Percentiles rank a stretch among this genome's conserved stretches.
phyloP scores from a whole-genome alignment of 192 early-diverging fungal species.

The Backusella australiensis region DNA sequence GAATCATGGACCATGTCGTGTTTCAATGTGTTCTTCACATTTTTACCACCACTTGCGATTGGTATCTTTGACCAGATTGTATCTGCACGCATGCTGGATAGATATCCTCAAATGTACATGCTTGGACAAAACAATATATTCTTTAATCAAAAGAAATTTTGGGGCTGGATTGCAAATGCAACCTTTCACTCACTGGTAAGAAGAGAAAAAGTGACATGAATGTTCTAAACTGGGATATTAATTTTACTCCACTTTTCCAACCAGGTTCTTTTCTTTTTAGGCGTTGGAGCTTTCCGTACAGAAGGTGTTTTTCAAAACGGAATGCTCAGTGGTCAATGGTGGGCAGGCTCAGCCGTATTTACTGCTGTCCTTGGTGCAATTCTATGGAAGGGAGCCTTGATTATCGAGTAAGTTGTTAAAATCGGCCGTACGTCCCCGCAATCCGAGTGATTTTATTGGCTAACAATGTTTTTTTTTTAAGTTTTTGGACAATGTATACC shows the following conservation, averaged over 20 bases:
- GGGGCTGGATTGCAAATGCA: conserved; percentile 90
- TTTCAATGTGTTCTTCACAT: conserved; percentile 93
- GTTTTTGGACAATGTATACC: conserved; percentile 93
- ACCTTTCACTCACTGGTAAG: conserved; percentile 85
- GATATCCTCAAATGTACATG: conserved; percentile 97
- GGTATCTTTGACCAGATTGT: conserved; percentile 97
- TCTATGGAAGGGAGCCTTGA: conserved; percentile 90
- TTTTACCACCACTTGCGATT: conserved; percentile 91
- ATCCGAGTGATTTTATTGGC: conserved; percentile 12
- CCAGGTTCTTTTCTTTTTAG: conserved; percentile 67
- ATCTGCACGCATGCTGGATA: conserved; percentile 88
- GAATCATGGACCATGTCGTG: conserved; percentile 96
- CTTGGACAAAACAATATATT: conserved; percentile 68
- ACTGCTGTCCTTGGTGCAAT: conserved; percentile 87
- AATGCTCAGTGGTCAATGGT: conserved; percentile 79
- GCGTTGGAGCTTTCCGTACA: conserved; percentile 64
- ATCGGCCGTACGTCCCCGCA: background rate
- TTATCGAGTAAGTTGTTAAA: conserved; percentile 61
- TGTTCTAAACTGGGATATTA: background rate
- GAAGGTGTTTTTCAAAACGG: conserved; percentile 73
- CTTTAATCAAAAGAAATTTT: conserved; percentile 87
- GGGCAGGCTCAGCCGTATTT: conserved; percentile 86
- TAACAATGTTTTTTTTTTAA: conserved; percentile 22
- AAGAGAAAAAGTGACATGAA: background rate
- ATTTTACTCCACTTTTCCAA: background rate